Evolutionary conservation across 140 eudicot genomes (phyloP).

Genomic region (Cichorium intybus): DNA sequence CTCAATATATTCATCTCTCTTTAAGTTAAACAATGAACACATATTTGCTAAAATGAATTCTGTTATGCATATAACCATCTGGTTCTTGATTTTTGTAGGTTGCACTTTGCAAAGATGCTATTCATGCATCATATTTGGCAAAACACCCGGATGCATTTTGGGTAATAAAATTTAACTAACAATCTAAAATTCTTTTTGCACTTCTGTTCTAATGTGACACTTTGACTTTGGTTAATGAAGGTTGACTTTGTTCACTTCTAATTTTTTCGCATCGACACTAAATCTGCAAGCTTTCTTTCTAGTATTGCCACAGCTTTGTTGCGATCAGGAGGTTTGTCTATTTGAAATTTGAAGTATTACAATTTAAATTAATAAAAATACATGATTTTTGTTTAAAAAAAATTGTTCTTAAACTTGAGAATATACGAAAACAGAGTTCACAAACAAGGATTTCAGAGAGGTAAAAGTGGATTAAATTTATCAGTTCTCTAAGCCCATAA

Average conservation of each 20-base stretch:
- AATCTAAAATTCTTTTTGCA: background rate
- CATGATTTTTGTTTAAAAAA: background rate
- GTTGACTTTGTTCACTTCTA: slow-evolving; percentile 95
- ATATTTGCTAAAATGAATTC: no score
- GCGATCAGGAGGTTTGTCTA: slow-evolving; percentile 76
- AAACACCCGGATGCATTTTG: slow-evolving; percentile 87
- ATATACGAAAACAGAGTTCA: slow-evolving; percentile 58
- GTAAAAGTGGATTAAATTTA: slow-evolving; percentile 86
- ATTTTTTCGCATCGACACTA: slow-evolving; percentile 81
- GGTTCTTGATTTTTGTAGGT: no score
- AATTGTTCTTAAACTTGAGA: background rate
- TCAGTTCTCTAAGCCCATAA: slow-evolving; percentile 86
- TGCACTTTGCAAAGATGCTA: slow-evolving; percentile 45
- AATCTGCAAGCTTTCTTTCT: slow-evolving; percentile 64
- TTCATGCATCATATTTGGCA: slow-evolving; percentile 74
- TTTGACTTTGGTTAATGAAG: slow-evolving; percentile 35
- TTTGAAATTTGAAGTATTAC: background rate
- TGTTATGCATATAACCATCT: no score
- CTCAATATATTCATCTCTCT: no score
- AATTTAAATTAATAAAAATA: background rate
- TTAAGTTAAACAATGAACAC: no score
- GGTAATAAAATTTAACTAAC: slow-evolving; percentile 41
- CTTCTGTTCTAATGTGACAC: background rate
- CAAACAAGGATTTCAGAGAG: slow-evolving; percentile 50
- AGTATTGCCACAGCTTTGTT: slow-evolving; percentile 90